Evolutionary conservation across 163 green algal species (phyloP).

Genomic region (Scenedesmus sp.): DNA sequence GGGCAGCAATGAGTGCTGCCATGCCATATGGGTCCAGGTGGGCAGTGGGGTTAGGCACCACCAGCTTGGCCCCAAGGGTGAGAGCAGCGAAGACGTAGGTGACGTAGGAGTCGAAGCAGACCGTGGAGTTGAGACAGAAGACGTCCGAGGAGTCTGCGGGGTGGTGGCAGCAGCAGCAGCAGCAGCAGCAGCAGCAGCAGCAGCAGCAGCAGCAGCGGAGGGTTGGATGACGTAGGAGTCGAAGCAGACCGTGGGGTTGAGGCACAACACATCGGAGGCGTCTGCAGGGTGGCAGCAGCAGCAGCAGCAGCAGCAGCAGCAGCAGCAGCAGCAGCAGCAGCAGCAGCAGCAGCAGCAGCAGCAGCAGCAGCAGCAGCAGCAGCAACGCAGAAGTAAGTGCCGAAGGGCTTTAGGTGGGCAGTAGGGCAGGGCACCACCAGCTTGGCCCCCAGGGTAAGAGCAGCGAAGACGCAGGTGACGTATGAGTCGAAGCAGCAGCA

Average conservation of each 20-base stretch:
- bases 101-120: constrained; percentile 15
- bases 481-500: not conserved
- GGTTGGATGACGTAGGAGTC: not conserved
- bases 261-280: not conserved
- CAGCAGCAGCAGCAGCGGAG: not conserved
- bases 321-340: not conserved
- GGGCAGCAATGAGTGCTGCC: not conserved
- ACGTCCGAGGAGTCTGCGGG: not conserved
- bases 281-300: not conserved
- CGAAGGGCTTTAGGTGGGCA: not conserved
- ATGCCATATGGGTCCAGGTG: constrained; percentile 16
- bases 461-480: constrained; percentile 5
- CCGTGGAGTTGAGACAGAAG: constrained; percentile 18
- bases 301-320: not conserved
- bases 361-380: not conserved
- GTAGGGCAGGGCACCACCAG: not conserved
- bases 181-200: not conserved
- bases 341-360: not conserved
- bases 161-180: not conserved
- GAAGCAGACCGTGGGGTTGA: not conserved
- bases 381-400: not conserved
- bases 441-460: not conserved
- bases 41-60: not conserved
- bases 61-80: not conserved
- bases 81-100: constrained; percentile 5